These are phyloP conservation scores for Amylocarpus encephaloides DNA, from an alignment of 2,329 filamentous ascomycete species.

Conservation along the genomic window DNA sequence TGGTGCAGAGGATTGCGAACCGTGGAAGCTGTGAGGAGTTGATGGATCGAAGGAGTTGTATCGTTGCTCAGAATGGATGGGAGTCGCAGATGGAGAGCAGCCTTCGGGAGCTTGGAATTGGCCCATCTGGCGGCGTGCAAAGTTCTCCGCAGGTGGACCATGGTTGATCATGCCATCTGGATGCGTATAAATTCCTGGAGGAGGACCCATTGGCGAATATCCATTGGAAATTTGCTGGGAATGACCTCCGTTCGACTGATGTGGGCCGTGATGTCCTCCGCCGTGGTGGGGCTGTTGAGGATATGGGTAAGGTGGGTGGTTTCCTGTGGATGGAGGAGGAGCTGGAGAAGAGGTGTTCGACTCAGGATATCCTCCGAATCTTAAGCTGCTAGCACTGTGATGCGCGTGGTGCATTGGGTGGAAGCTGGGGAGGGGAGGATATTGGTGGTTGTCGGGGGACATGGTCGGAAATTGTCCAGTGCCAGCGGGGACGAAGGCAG, in stretches of 20 bases:
- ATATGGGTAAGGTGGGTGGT: slow-evolving; percentile 32
- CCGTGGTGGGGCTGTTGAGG: slow-evolving; percentile 13
- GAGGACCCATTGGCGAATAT: slow-evolving; percentile 24
- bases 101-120: slow-evolving; percentile 31
- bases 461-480: slow-evolving; percentile 22
- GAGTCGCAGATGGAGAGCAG: slow-evolving; percentile 31
- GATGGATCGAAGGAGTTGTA: slow-evolving; percentile 41
- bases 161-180: slow-evolving; percentile 22
- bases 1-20: slow-evolving; percentile 49
- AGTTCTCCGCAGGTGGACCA: slow-evolving; percentile 16
- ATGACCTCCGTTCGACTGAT: slow-evolving; percentile 20
- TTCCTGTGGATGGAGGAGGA: slow-evolving; percentile 43
- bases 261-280: slow-evolving; percentile 15
- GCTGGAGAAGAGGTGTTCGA: slow-evolving; percentile 54
- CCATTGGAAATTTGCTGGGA: slow-evolving; percentile 24
- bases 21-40: slow-evolving; percentile 56
- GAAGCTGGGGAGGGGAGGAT: slow-evolving; percentile 17
- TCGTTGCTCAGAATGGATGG: slow-evolving; percentile 20
- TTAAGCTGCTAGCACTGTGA: slow-evolving; percentile 48
- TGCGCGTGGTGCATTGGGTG: slow-evolving; percentile 44
- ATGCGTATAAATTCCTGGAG: slow-evolving; percentile 22
- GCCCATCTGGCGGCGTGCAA: slow-evolving; percentile 25
- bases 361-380: slow-evolving; percentile 49
- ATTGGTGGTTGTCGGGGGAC: slow-evolving; percentile 11
- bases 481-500: slow-evolving; percentile 37